Base-by-base conservation (phyloP, 495 filamentous ascomycete species). In the Hypoxylon intermedium region DNA sequence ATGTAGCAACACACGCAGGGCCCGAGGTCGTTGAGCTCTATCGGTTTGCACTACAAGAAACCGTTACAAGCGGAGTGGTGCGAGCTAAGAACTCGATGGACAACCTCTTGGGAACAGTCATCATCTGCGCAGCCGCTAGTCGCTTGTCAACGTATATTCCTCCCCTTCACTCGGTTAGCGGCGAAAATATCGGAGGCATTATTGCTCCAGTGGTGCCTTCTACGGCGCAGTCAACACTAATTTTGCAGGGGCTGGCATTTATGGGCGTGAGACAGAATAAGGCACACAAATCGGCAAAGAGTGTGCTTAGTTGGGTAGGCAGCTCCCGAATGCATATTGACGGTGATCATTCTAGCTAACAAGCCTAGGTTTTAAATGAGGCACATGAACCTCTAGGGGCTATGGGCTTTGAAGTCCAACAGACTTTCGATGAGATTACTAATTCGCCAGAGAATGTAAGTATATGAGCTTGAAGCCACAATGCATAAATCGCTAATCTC, bases 11-110 rank as follows among this genome's bases (percentile, higher is more conserved):
- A 0, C 85, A 87, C 69, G 85, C 89, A 11, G 81, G 85, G n/a
- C 88, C 90, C 53, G 92, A 91, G 19, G 85, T 93, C n/a, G 80
- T 87, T 9, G 90, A 92, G 54, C 85, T 95, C 15, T 96, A 96
- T 73, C 82, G 85, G 24, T 78, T 89, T 26, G 92, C 92, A 3
- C 78, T 96, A 2, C 78, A 84, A 24, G 90, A 92, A 42, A 80
- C 83, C 15, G 83, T 85, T 36, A 78, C 83, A 15, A 93, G 90
- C 61, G 90, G 90, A 37, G 87, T 96, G 51, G 91, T 96, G 53
- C 82, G 91, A 24, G 92, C 92, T 4, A 92, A 89, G 71, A 81
- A 84, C 47, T 82, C 83, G 0, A 75, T 80, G 34, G 89, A 90
- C 58, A 80, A 77, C 20, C 73, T 96, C 12, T 68, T 96, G 23